Evolutionary conservation across 345 rosid genomes (phyloP), one percentile per base, ranked within the genome.

Genomic region (Anastatica hierochuntica): DNA sequence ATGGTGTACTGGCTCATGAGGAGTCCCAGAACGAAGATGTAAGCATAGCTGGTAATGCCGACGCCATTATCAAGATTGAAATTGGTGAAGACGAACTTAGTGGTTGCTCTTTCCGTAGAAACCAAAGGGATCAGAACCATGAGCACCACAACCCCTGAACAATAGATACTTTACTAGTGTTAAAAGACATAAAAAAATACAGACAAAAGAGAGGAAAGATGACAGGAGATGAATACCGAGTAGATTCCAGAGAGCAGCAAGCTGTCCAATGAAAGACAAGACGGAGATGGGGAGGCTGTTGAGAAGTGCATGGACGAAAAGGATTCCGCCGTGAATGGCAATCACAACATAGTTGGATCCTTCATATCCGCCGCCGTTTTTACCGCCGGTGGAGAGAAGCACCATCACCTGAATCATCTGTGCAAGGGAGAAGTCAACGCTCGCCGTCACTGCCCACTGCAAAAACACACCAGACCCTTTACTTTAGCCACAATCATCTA

Each of bases 1-100:
- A 92, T 81, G 16, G 98, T 92, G 49, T 92, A 87, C 68, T 92
- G 96, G 67, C 90, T 87, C 98, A 92, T 84, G 13, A 92, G 77
- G 55, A 92, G 90, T 34, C 98, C 98, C 18, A 87, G 68, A 49
- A 83, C 83, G 53, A 92, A 92, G 24, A 92, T 87, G 74, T 92
- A 87, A 42, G 48, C 60, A 60, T 77, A 80, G 56, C 65, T 81
- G 49, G 56, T 46, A 41, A 92, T 84, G 53, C 95, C 95, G 9
- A 68, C 77, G 12, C 68, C 88, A 36, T 92, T 87, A 23, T 84
- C 95, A 14, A 95, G 74, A 51, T 87, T 84, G 68, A 92, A 92
- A 62, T 78, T 72, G 14, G 95, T 82, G 75, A 87, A 87, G 5
- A 92, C 96, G 63, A 87, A 92, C 76, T 88, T 60, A 30, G 95